Conservation (phyloP, 108 stramenopile genomes). For the Nannochloropsis salina region DNA sequence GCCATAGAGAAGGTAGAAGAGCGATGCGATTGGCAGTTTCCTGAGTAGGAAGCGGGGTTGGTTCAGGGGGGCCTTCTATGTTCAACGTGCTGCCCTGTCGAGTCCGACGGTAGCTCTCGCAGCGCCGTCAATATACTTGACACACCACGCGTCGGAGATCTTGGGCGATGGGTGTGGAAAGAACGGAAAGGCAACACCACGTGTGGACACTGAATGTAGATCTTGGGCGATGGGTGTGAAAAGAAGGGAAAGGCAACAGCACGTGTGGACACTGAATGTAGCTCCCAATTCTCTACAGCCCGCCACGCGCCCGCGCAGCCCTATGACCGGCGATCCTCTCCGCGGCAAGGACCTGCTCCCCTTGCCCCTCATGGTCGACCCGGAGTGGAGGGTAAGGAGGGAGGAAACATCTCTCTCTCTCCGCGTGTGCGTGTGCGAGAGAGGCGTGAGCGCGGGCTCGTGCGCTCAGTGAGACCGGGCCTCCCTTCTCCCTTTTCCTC, state of each 20-base stretch:
- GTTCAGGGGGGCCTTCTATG: too few relatives aligned
- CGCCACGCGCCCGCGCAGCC: conserved; percentile 44
- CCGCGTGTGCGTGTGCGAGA: background rate
- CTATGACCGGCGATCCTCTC: conserved; percentile 46
- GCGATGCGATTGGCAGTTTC: too few relatives aligned
- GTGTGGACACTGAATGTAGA: too few relatives aligned
- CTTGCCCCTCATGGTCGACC: conserved; percentile 41
- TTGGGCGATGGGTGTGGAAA: too few relatives aligned
- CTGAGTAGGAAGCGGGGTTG: too few relatives aligned
- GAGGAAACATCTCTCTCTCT: background rate
- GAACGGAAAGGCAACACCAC: too few relatives aligned
- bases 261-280: too few relatives aligned
- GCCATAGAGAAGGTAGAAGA: background rate
- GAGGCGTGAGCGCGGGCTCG: too few relatives aligned
- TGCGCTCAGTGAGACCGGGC: too few relatives aligned
- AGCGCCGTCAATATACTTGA: background rate
- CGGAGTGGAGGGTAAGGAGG: conserved; percentile 27
- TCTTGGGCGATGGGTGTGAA: too few relatives aligned
- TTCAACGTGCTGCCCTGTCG: background rate
- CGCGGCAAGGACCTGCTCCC: conserved; percentile 48
- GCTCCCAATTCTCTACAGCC: conserved; percentile 20
- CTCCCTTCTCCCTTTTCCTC: background rate
- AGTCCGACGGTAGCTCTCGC: background rate
- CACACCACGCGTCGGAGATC: background rate
- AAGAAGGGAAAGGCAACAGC: too few relatives aligned